Base-by-base conservation (phyloP, 2,329 filamentous ascomycete species). In the Aciculosporium take region DNA sequence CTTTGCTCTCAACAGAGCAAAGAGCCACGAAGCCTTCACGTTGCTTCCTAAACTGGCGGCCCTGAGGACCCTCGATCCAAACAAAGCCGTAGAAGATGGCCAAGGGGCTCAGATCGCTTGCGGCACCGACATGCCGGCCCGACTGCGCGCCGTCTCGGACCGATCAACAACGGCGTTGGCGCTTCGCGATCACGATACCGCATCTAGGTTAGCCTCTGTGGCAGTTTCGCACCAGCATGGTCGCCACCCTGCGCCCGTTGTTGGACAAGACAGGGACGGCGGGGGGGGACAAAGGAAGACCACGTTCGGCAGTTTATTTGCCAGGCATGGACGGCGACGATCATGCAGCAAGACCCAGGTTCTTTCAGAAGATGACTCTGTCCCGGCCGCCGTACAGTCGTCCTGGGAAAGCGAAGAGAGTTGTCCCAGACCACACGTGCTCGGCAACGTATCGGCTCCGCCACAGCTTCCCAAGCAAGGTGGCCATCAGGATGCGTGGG, bases 1-100 rank as follows among this genome's bases (percentile, higher is more conserved):
- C 40, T 51, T 53, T 30, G 39, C 44, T 20, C 38, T 53, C 9
- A 47, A 53, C 46, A 46, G 43, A 31, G 39, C 45, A n/a, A 49
- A 48, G 17, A 46, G 42, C 20, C 43, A 48, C 25, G 47, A 48
- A 20, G 46, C 49, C 8, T 47, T 47, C 20, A 54, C 52, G 1
- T 40, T 54, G 4, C 45, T 53, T 6, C 49, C 52, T 13, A 41
- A 41, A 18, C 18, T 48, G 10, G 18, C 30, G 12, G 28, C 28
- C 5, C 31, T 21, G 20, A 21, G 10, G 7, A 27, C 12, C 8
- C 18, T 15, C 25, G 20, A 29, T 9, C n/a, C 32, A 25, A 17
- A 10, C 7, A 18, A 9, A 8, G 25, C 21, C 31, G 12, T 6
- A 6, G 3, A n/a, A n/a, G 2, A 20, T 10, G 12, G 5, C 15